Evolutionary conservation across 129 eudicot genomes (phyloP).

Genomic region (Pulicaria dysenterica): DNA sequence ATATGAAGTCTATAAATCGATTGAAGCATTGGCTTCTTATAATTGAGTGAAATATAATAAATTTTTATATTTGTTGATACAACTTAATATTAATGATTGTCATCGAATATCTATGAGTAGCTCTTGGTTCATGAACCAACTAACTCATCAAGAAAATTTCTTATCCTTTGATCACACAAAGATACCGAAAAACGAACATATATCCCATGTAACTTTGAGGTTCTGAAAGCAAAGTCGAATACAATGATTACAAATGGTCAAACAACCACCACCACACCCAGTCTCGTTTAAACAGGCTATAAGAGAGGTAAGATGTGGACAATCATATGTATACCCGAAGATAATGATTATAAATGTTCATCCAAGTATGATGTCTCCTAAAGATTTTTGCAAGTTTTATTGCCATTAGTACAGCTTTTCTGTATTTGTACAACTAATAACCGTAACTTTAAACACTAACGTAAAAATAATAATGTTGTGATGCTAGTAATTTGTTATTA

Average conservation of each 20-base stretch:
- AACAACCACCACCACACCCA: too few relatives aligned
- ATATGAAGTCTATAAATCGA: background rate
- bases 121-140: slow-evolving; percentile 30
- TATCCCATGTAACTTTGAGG: too few relatives aligned
- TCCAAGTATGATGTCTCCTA: too few relatives aligned
- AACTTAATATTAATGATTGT: too few relatives aligned
- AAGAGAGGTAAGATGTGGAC: too few relatives aligned
- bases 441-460: background rate
- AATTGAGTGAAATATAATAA: too few relatives aligned
- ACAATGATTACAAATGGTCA: background rate
- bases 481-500: background rate
- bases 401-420: background rate
- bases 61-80: too few relatives aligned
- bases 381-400: too few relatives aligned
- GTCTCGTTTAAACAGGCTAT: too few relatives aligned
- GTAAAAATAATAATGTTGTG: too few relatives aligned
- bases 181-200: slow-evolving; percentile 12
- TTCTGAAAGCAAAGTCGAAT: background rate
- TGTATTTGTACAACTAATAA: background rate
- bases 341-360: too few relatives aligned
- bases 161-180: slow-evolving; percentile 21
- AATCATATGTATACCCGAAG: too few relatives aligned
- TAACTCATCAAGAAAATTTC: slow-evolving; percentile 14
- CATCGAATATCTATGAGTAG: background rate
- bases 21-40: background rate